Base-by-base conservation (phyloP, 495 filamentous ascomycete genomes). In the Penicillium salamii region DNA sequence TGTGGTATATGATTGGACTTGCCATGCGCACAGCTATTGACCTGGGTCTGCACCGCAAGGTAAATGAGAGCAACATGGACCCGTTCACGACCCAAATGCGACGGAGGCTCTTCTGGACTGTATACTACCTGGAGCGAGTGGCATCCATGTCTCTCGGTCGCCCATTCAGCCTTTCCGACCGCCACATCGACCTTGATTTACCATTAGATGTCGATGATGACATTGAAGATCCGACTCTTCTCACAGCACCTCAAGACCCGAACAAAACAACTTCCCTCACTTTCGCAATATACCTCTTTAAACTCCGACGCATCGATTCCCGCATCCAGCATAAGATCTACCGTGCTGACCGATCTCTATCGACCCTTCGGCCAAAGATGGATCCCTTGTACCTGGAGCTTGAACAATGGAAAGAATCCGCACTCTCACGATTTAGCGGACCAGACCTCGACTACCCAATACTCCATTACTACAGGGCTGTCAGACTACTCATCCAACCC, bases 1-100 rank as follows among this genome's bases (percentile, higher is more conserved):
- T 80, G 53, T 80, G 76, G 77, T 80, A 80, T 41, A 78, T 80
- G 73, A 73, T 80, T 33, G 76, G 76, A 23, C 65, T 80, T 19
- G 76, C 76, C 1, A 80, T 79, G 75, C 68, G 76, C 19, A 80
- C 73, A 11, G 75, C 73, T 24, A 76, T 80, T 29, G 76, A 80
- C 43, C 63, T 80, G 4, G 77, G 76, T 5, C 65, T 80, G 7
- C 76, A 80, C 37, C 62, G 74, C 28, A 76, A 71, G 46, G 71
- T 72, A 42, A 75, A 76, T 47, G 73, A 78, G 45, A 65, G 59
- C 40, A 72, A 67, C 36, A 54, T 79, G 24, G 65, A 78, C 18
- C 68, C 66, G 26, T 74, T 75, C 53, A 72, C 70, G 2, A 68
- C 69, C 3, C 75, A 79, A 41, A 69, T 77, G 64, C 69, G 75